Base-by-base conservation (phyloP, 2,329 filamentous ascomycete genomes). In the Fusarium avenaceum region DNA sequence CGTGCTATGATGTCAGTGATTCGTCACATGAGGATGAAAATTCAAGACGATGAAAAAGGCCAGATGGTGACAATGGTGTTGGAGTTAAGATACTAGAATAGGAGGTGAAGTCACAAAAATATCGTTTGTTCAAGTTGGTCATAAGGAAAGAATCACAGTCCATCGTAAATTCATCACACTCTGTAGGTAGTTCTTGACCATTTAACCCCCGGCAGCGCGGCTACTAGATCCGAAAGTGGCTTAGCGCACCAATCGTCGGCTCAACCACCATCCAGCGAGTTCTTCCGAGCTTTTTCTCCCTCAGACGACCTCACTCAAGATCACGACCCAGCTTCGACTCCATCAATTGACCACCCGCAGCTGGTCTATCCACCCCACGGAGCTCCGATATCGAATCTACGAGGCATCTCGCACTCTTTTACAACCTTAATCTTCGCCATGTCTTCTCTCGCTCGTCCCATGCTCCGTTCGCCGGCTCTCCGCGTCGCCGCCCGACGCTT, bases 401-500 rank as follows among this genome's bases (percentile, higher is more conserved):
- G 66, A 72, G 61, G 66, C 58, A 58, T 63, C 69, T 72, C 67
- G 59, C 50, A 57, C 46, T 67, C 55, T 57, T 52, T 55, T 44
- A 56, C 54, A 56, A 52, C 57, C 63, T 76, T 75, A 76, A 71
- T 75, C 72, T 72, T 65, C 75, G 51, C 52, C 61, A 74, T 77
- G 72, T 73, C 75, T 70, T 75, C 74, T 58, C 78, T 80, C 75
- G 77, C 80, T 55, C 82, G 82, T 67, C 82, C 81, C 61, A 73
- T 82, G 74, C 76, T 82, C 75, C 82, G 84, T 77, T 80, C 82
- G 70, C 79, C 81, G 70, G 78, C 77, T 75, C 73, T 85, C 78
- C 77, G 80, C 75, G 75, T 81, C 69, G 79, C 81, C 76, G 80
- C 82, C 77, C 85, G 85, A 75, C 86, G 88, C 76, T 87, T 87